Evolutionary conservation across 164 flowering plant genomes (phyloP), one percentile per base, ranked within the genome.

Genomic region (Saururus chinensis): DNA sequence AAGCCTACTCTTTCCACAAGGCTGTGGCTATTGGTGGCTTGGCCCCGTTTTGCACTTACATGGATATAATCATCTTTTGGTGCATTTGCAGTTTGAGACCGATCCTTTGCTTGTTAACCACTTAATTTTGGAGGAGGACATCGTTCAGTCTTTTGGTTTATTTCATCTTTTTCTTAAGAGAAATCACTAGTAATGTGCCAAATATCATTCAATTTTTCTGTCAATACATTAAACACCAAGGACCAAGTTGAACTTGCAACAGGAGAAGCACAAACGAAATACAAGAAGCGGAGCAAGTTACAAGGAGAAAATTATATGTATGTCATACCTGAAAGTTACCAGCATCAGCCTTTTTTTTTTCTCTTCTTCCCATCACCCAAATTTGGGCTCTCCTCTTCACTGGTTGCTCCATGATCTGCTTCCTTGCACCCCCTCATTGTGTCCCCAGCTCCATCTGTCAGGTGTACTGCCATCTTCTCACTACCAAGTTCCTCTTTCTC

Each of bases 21-120:
- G 74, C 98, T 92, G 74, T 92, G 98, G 71, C 98, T 92, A 56
- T 92, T 92, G 30, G 98, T 92, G 37, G 98, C 98, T 64, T 92
- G 96, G 42, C 98, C 98, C 53, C 98, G 78, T 72, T 84, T 81
- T 35, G 98, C 98, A 73, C 98, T 81, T 61, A 89, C 79, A 81
- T 88, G 98, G 66, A 89, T 81, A 68, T 84, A 89, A 61, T 74
- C 86, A 5, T 87, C 92, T 70, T 88, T 88, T 12, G 79, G 60
- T 59, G 79, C 74, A 57, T 84, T 89, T 54, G 64, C 92, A 70
- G 71, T 73, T 19, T 76, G 71, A 35, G 89, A 77, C 63, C 49
- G 71, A 4, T 80, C 89, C 73, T 85, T 84, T 16, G 77, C 53
- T 75, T 83, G 84, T 71, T 85, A 88, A 10, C 71, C 77, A 0